phyloP scores from a whole-genome alignment of 176 grass and related monocot species.

The Juncus effusus region DNA sequence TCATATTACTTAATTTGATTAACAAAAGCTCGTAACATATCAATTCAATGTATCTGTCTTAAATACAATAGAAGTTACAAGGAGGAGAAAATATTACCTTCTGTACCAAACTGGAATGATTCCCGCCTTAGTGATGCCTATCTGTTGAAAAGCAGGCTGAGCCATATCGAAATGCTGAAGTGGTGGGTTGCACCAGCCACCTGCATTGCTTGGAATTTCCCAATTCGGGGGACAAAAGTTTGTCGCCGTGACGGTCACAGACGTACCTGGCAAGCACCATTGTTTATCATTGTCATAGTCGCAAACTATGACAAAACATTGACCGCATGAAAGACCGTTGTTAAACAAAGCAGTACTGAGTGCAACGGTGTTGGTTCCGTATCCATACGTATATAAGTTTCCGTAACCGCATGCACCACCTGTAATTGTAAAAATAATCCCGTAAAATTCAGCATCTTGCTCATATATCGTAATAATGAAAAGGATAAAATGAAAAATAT shows the following conservation, averaged over 20 bases:
- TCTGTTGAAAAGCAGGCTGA: constrained; percentile 63
- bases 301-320: constrained; percentile 73
- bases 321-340: constrained; percentile 54
- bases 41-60: too few species aligned
- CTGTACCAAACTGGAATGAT: constrained; percentile 52
- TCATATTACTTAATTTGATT: too few species aligned
- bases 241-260: constrained; percentile 64
- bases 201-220: constrained; percentile 36
- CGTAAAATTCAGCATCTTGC: background rate
- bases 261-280: constrained; percentile 45
- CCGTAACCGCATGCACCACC: constrained; percentile 82
- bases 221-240: constrained; percentile 83
- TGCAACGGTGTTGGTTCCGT: constrained; percentile 71
- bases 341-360: constrained; percentile 65
- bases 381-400: constrained; percentile 67
- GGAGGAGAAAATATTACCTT: constrained; percentile 19
- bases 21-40: too few species aligned
- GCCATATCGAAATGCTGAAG: constrained; percentile 77
- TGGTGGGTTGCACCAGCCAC: constrained; percentile 98
- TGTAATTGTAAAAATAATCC: background rate
- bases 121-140: constrained; percentile 52
- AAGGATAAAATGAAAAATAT: background rate
- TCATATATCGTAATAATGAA: background rate
- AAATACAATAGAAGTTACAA: too few species aligned
- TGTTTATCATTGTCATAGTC: background rate